phyloP scores from a whole-genome alignment of 139 green algal genomes.

The Closterium sp. region DNA sequence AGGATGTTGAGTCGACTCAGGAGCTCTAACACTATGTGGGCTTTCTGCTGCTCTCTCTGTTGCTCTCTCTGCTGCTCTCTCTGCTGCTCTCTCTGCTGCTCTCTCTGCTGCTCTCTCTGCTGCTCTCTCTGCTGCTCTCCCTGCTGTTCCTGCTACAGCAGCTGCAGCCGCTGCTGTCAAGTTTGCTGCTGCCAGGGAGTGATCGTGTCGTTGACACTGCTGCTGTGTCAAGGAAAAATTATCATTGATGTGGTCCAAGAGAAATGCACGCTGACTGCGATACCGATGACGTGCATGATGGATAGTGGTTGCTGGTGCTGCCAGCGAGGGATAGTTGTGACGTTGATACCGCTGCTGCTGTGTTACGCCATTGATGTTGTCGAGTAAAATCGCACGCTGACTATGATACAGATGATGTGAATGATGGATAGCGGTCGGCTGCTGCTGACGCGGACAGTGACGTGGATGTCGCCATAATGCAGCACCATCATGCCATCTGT shows the following conservation, averaged over 20 bases:
- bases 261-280: too few relatives aligned
- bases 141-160: background rate
- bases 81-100: too few relatives aligned
- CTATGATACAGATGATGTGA: background rate
- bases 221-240: background rate
- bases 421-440: background rate
- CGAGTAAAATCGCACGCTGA: background rate
- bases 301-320: too few relatives aligned
- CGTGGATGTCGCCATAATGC: background rate
- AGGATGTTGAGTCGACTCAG: too few relatives aligned
- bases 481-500: background rate
- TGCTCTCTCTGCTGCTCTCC: background rate
- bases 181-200: background rate
- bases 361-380: background rate
- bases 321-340: too few relatives aligned
- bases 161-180: background rate
- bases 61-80: too few relatives aligned
- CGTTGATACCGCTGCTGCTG: too few relatives aligned
- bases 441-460: background rate
- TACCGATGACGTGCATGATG: too few relatives aligned
- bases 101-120: background rate
- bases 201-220: background rate
- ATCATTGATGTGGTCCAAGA: background rate
- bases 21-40: too few relatives aligned
- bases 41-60: background rate